Percentiles rank a stretch among this genome's conserved stretches.
phyloP scores from a whole-genome alignment of 2,329 filamentous ascomycete genomes.

The Apiospora malaysiana region DNA sequence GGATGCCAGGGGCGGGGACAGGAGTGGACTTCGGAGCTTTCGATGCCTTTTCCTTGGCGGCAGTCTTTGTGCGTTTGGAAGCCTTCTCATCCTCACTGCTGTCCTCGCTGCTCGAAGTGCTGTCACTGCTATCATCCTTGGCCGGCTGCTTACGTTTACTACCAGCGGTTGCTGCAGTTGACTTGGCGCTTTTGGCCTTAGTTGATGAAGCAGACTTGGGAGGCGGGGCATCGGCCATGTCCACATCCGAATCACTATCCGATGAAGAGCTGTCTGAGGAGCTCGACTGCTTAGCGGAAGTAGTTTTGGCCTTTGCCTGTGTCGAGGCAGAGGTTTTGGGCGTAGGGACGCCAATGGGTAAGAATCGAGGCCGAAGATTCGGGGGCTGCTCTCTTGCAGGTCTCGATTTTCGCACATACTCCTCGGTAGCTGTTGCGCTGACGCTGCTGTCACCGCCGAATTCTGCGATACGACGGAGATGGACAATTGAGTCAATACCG shows the following conservation, averaged over 20 bases:
- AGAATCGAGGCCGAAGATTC: constrained; percentile 70
- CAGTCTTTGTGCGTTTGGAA: constrained; percentile 42
- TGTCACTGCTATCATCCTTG: constrained; percentile 32
- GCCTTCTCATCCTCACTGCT: constrained; percentile 34
- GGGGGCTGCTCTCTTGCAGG: constrained; percentile 68
- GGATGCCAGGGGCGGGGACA: neutral
- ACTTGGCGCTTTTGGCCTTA: constrained; percentile 34
- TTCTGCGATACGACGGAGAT: constrained; percentile 67
- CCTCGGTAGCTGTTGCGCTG: constrained; percentile 46
- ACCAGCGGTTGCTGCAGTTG: constrained; percentile 26
- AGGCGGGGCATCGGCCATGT: constrained; percentile 50
- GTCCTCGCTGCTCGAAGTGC: constrained; percentile 25
- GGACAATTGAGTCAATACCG: constrained; percentile 64
- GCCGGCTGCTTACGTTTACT: constrained; percentile 47
- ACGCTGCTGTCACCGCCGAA: constrained; percentile 52
- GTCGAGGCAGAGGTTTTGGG: constrained; percentile 26
- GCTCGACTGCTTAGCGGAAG: constrained; percentile 22
- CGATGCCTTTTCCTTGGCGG: neutral
- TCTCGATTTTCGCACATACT: constrained; percentile 53
- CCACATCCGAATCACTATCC: constrained; percentile 51
- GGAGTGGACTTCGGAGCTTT: constrained; percentile 3
- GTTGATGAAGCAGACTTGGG: constrained; percentile 29
- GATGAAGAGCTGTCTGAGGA: constrained; percentile 45
- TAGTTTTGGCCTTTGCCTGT: constrained; percentile 20
- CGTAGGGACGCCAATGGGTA: constrained; percentile 64